A percentile compares a stretch with the other conserved stretches of the same genome.
These are phyloP conservation scores for Suhomyces guaymorum DNA, from an alignment of 1,139 yeast genomes.

Conservation along the genomic window DNA sequence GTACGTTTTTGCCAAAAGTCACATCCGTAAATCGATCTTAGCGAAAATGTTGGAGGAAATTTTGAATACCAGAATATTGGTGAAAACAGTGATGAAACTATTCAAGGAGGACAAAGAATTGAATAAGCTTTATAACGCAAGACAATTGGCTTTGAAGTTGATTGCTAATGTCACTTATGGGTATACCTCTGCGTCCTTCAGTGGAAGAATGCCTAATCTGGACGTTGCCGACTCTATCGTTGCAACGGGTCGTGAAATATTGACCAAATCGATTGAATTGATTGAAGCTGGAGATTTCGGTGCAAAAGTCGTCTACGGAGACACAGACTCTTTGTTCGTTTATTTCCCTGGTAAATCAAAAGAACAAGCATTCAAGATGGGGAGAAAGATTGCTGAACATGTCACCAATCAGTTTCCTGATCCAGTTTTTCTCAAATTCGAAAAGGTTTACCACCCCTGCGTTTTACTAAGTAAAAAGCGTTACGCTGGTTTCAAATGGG, in stretches of 20 bases:
- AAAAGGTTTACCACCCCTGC: conserved; percentile 88
- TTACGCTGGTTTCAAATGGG: conserved; percentile 83
- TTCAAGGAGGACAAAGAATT: conserved; percentile 47
- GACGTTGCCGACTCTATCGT: conserved; percentile 95
- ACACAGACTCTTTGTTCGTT: conserved; percentile 90
- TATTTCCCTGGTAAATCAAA: conserved; percentile 81
- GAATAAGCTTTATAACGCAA: conserved; percentile 62
- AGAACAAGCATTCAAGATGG: conserved; percentile 75
- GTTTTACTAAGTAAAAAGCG: conserved; percentile 82
- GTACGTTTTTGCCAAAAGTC: conserved; percentile 65
- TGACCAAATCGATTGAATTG: conserved; percentile 65
- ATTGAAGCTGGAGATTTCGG: conserved; percentile 74
- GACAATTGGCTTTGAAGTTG: conserved; percentile 84
- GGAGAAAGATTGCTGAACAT: conserved; percentile 63
- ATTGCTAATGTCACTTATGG: conserved; percentile 97
- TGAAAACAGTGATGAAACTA: conserved; percentile 70
- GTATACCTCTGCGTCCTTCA: conserved; percentile 88
- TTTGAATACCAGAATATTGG: conserved; percentile 73
- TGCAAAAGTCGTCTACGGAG: conserved; percentile 94
- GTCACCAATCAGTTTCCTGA: conserved; percentile 73
- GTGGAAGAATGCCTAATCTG: conserved; percentile 96
- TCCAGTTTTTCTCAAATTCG: conserved; percentile 83
- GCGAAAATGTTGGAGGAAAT: conserved; percentile 86
- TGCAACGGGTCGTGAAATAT: conserved; percentile 82
- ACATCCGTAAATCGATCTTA: conserved; percentile 67